Conservation (phyloP, 768 basidiomycete genomes). For the Strobilomyces dryophilus region DNA sequence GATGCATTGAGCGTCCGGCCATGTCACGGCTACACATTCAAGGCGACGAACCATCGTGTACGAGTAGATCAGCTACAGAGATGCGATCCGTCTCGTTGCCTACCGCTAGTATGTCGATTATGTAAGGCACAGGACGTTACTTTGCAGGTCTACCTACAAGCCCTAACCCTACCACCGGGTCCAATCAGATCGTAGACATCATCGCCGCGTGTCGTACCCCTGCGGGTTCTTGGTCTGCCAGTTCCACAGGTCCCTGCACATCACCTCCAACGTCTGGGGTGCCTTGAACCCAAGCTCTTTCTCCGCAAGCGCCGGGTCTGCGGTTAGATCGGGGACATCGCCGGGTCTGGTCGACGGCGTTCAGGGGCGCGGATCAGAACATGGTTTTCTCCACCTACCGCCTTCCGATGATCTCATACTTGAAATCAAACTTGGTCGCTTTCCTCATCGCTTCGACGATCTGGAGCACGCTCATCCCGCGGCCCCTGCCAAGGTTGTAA, state of each 20-base stretch:
- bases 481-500: conserved; percentile 95
- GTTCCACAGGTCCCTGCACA: conserved; percentile 98
- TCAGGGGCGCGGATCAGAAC: conserved; percentile 2
- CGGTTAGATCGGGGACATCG: conserved; percentile 95
- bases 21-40: not conserved
- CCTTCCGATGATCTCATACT: conserved; percentile 85
- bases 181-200: conserved; percentile 2
- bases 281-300: conserved; percentile 93
- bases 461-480: conserved; percentile 87
- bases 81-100: not conserved
- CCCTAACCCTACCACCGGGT: not conserved
- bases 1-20: conserved; percentile 6
- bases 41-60: conserved; percentile 22
- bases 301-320: conserved; percentile 87
- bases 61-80: conserved; percentile 7
- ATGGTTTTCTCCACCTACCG: conserved; percentile 50
- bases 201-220: conserved; percentile 50
- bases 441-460: conserved; percentile 94
- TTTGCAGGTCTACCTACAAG: not conserved
- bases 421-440: conserved; percentile 83
- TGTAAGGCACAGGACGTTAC: conserved; percentile 5
- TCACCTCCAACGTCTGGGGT: conserved; percentile 72
- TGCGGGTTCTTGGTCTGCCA: conserved; percentile 93
- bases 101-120: conserved; percentile 4
- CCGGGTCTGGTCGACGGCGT: conserved; percentile 53